phyloP scores from a whole-genome alignment of 345 rosid species.

The Heritiera littoralis region DNA sequence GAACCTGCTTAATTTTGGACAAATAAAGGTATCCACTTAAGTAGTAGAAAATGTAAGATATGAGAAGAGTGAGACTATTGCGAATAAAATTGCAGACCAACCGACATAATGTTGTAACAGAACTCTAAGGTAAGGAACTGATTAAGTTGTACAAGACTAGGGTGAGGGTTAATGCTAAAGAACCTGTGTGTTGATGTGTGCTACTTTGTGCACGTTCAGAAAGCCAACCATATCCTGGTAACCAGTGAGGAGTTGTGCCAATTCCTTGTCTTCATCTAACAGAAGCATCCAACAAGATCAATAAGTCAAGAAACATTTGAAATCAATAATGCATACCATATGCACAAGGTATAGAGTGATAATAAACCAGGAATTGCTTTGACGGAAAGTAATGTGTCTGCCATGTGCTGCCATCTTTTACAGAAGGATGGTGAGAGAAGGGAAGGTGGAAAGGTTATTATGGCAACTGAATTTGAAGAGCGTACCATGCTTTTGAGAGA shows the following conservation, averaged over 20 bases:
- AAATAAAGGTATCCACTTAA: not conserved
- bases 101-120: not conserved
- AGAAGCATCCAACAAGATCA: slow-evolving; percentile 22
- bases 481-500: slow-evolving; percentile 70
- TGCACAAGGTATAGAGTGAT: not conserved
- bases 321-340: not conserved
- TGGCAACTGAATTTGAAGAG: slow-evolving; percentile 80
- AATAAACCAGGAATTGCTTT: slow-evolving; percentile 75
- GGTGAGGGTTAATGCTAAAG: not conserved
- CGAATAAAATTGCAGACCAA: not conserved
- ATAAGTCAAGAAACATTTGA: slow-evolving; percentile 10
- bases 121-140: not conserved
- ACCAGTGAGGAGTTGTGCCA: slow-evolving; percentile 78
- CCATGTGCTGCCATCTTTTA: slow-evolving; percentile 87
- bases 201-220: slow-evolving; percentile 80
- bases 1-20: slow-evolving; percentile 51
- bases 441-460: slow-evolving; percentile 72
- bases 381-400: slow-evolving; percentile 85
- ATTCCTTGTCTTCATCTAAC: slow-evolving; percentile 78
- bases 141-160: not conserved
- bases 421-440: slow-evolving; percentile 66
- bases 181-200: slow-evolving; percentile 85
- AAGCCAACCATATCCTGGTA: slow-evolving; percentile 95
- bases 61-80: not conserved
- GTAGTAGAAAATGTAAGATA: not conserved